These are phyloP conservation scores for Mycena galopus DNA, from an alignment of 768 basidiomycete species.

Conservation along the genomic window DNA sequence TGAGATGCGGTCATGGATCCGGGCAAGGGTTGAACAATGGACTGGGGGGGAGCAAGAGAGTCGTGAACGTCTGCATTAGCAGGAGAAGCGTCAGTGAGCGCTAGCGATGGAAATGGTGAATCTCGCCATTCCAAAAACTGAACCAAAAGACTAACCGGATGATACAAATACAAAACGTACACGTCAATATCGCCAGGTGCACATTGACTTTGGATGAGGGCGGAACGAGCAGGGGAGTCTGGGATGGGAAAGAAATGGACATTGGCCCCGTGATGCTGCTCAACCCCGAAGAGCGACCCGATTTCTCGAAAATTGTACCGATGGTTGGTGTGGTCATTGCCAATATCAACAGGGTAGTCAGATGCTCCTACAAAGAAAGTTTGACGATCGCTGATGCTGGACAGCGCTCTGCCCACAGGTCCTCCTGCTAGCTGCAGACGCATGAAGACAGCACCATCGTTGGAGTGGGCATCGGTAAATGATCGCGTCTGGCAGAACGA, in stretches of 20 bases:
- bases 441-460: not conserved
- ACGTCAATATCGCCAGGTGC: not conserved
- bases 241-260: not conserved
- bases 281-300: not conserved
- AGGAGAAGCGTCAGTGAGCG: too few relatives aligned
- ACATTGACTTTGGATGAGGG: not conserved
- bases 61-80: too few relatives aligned
- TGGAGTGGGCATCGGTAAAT: not conserved
- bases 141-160: not conserved
- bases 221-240: not conserved
- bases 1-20: too few relatives aligned
- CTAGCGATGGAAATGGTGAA: too few relatives aligned
- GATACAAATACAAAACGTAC: conserved; percentile 13
- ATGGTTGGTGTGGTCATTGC: not conserved
- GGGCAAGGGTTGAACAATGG: too few relatives aligned
- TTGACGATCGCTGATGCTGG: not conserved
- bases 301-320: not conserved
- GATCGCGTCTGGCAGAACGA: not conserved
- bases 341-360: conserved; percentile 1
- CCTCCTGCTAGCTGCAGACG: not conserved
- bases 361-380: not conserved
- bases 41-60: too few relatives aligned
- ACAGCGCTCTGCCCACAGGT: not conserved
- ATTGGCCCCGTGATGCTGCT: not conserved
- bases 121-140: too few relatives aligned